A percentile compares a stretch with the other conserved stretches of the same genome.
Conservation (phyloP, 345 rosid species). For the Lepidium aucheri region DNA sequence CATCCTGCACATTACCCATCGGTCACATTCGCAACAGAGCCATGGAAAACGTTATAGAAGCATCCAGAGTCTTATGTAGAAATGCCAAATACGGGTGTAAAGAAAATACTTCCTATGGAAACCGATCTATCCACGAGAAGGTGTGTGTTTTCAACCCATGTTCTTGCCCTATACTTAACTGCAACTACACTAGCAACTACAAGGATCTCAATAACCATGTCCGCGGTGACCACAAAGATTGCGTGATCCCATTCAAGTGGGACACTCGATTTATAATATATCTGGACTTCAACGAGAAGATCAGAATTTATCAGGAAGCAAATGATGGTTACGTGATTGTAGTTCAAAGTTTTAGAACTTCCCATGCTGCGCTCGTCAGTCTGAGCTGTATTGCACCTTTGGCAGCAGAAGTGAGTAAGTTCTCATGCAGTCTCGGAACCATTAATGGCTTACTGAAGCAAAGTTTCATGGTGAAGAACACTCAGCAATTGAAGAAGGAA, state of each 20-base stretch:
- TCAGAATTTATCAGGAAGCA: constrained; percentile 8
- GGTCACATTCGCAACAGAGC: constrained; percentile 54
- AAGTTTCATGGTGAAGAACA: too few relatives aligned
- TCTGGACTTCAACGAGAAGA: neutral
- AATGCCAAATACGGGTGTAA: constrained; percentile 42
- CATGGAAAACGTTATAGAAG: constrained; percentile 45
- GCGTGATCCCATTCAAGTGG: neutral
- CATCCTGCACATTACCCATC: constrained; percentile 38
- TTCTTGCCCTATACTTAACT: constrained; percentile 43
- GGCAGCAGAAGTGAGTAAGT: neutral
- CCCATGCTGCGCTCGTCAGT: constrained; percentile 17
- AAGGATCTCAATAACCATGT: constrained; percentile 35
- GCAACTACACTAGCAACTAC: constrained; percentile 36
- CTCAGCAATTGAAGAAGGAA: too few relatives aligned
- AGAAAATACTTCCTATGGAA: constrained; percentile 19
- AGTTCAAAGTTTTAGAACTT: constrained; percentile 24
- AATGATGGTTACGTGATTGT: constrained; percentile 6
- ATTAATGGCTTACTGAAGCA: neutral
- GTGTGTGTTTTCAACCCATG: constrained; percentile 33
- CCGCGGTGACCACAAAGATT: constrained; percentile 25
- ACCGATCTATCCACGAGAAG: constrained; percentile 38
- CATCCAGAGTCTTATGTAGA: constrained; percentile 36
- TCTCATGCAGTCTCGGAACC: neutral
- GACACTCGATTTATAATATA: neutral
- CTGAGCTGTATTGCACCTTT: constrained; percentile 24